These are phyloP conservation scores for Letharia lupina DNA, from an alignment of 495 filamentous ascomycete genomes.

Conservation along the genomic window DNA sequence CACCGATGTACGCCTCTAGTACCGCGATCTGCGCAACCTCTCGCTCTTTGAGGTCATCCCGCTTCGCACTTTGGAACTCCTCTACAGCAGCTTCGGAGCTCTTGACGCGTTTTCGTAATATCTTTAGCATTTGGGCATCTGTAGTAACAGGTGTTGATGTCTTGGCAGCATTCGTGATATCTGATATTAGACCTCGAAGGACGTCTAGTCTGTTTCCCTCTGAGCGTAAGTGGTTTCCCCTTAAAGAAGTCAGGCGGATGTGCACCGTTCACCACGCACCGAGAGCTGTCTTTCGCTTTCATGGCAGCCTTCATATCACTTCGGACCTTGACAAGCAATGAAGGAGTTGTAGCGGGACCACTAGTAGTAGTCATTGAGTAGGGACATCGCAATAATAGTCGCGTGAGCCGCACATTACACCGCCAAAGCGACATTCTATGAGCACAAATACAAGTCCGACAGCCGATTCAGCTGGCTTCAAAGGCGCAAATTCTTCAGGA, in stretches of 20 bases:
- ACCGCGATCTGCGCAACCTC: slow-evolving; percentile 49
- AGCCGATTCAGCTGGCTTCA: not conserved
- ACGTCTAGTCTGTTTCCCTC: slow-evolving; percentile 41
- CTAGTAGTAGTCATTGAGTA: slow-evolving; percentile 27
- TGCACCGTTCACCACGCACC: slow-evolving; percentile 29
- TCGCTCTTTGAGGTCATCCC: slow-evolving; percentile 49
- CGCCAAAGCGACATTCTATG: not conserved
- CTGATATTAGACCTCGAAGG: slow-evolving; percentile 51
- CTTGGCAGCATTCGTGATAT: slow-evolving; percentile 56
- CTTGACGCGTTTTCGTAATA: slow-evolving; percentile 48
- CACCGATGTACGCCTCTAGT: slow-evolving; percentile 48
- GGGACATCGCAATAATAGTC: slow-evolving; percentile 22
- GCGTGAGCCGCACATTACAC: not conserved
- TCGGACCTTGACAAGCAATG: slow-evolving; percentile 44
- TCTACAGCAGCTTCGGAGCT: slow-evolving; percentile 42
- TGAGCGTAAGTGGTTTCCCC: slow-evolving; percentile 6
- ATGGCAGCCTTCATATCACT: slow-evolving; percentile 54
- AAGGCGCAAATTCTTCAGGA: not conserved
- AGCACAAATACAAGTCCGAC: no score
- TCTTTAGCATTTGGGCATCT: slow-evolving; percentile 49
- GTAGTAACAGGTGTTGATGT: slow-evolving; percentile 48
- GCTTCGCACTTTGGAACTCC: slow-evolving; percentile 43
- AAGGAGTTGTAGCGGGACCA: slow-evolving; percentile 34
- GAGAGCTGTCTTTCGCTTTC: slow-evolving; percentile 49
- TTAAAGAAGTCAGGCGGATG: not conserved